Evolutionary conservation across 495 filamentous ascomycete species (phyloP).

Genomic region (Elasticomyces elasticus): DNA sequence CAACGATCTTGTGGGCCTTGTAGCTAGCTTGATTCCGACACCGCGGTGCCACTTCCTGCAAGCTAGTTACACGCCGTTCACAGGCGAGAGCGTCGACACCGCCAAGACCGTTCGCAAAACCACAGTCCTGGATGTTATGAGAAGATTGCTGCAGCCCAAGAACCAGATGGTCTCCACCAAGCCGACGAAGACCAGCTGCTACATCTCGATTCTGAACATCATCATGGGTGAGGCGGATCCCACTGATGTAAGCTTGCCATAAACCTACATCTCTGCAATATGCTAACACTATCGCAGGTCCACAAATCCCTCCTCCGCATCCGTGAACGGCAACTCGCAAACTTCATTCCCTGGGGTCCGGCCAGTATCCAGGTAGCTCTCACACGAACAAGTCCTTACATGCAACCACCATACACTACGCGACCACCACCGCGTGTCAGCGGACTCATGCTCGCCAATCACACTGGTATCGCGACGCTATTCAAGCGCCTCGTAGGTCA

Average conservation of each 20-base stretch:
- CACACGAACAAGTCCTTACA: constrained; percentile 91
- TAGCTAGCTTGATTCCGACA: constrained; percentile 90
- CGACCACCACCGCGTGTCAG: constrained; percentile 75
- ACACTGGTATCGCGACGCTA: constrained; percentile 91
- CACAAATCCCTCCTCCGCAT: constrained; percentile 97
- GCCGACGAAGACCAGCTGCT: constrained; percentile 92
- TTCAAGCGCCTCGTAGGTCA: constrained; percentile 87
- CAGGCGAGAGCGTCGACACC: constrained; percentile 86
- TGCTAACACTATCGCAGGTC: constrained; percentile 35
- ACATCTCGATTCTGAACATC: constrained; percentile 97
- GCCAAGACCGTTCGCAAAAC: constrained; percentile 96
- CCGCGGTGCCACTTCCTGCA: constrained; percentile 96
- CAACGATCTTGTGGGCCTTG: constrained; percentile 94
- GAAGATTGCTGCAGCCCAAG: constrained; percentile 88
- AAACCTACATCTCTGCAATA: background rate
- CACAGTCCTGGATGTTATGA: constrained; percentile 95
- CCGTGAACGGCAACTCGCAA: constrained; percentile 83
- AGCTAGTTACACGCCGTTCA: constrained; percentile 97
- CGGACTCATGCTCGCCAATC: constrained; percentile 94
- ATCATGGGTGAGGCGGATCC: constrained; percentile 97
- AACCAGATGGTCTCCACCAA: constrained; percentile 98
- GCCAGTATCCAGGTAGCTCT: constrained; percentile 94
- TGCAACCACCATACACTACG: constrained; percentile 44
- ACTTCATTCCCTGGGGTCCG: constrained; percentile 98
- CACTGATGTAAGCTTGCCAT: constrained; percentile 56